Evolutionary conservation across 2,329 filamentous ascomycete species (phyloP).

Genomic region (Ramularia endophylla): DNA sequence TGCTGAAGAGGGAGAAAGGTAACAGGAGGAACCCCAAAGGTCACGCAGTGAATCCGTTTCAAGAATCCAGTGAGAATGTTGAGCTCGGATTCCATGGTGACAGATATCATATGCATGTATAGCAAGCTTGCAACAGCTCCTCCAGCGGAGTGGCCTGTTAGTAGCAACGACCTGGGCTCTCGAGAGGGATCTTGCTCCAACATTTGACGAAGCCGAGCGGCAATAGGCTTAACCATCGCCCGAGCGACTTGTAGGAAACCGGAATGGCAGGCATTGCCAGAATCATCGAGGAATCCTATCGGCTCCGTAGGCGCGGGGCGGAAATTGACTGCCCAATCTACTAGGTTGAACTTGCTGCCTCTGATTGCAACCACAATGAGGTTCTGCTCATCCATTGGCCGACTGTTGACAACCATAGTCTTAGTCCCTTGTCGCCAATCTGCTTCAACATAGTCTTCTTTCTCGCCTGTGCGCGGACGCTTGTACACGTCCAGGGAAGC

Average conservation of each 20-base stretch:
- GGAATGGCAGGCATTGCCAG: slow-evolving; percentile 69
- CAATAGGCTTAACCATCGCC: slow-evolving; percentile 69
- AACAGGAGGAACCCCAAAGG: slow-evolving; percentile 77
- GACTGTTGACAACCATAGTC: slow-evolving; percentile 77
- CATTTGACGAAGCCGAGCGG: slow-evolving; percentile 61
- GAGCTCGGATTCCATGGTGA: slow-evolving; percentile 60
- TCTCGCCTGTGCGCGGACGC: slow-evolving; percentile 56
- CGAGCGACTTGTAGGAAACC: slow-evolving; percentile 72
- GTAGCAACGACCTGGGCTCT: slow-evolving; percentile 62
- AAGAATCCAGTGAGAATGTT: slow-evolving; percentile 63
- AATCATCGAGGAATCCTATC: slow-evolving; percentile 67
- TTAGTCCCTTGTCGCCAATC: slow-evolving; percentile 72
- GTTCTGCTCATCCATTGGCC: slow-evolving; percentile 70
- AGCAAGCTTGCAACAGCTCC: slow-evolving; percentile 76
- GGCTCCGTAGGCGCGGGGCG: slow-evolving; percentile 62
- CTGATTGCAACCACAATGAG: slow-evolving; percentile 80
- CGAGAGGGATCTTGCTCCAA: slow-evolving; percentile 66
- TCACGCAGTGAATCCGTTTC: slow-evolving; percentile 75
- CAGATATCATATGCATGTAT: slow-evolving; percentile 73
- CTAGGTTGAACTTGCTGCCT: slow-evolving; percentile 65
- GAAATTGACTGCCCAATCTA: slow-evolving; percentile 84
- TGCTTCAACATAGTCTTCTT: slow-evolving; percentile 62
- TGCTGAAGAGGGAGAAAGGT: slow-evolving; percentile 63
- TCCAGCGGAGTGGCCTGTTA: slow-evolving; percentile 82
- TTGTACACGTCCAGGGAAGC: slow-evolving; percentile 72